phyloP scores from a whole-genome alignment of 176 grass and related monocot species.

The Hyparrhenia diplandra region DNA sequence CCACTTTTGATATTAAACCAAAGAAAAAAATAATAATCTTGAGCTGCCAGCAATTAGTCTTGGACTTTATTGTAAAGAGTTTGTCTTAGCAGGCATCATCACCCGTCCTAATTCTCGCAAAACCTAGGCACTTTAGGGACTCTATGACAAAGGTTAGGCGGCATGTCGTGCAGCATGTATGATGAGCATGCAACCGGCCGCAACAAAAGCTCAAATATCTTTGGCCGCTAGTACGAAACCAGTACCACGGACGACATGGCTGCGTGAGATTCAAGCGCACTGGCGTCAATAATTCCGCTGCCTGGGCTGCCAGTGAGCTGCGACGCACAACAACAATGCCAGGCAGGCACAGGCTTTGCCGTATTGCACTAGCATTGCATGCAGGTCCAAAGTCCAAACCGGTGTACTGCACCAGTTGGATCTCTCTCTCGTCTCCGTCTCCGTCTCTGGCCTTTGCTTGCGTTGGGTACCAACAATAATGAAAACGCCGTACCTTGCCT shows the following conservation, averaged over 20 bases:
- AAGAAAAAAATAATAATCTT: background rate
- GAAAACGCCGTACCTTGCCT: too few species aligned
- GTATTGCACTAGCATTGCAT: conserved; percentile 6
- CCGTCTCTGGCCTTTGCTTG: background rate
- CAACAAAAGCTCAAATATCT: conserved; percentile 46
- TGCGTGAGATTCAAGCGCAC: too few species aligned
- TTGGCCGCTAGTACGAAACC: conserved; percentile 11
- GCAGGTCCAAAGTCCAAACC: conserved; percentile 30
- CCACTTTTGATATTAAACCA: background rate
- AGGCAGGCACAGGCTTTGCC: conserved; percentile 41
- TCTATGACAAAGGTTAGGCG: background rate
- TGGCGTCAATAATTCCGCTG: conserved; percentile 12
- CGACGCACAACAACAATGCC: conserved; percentile 20
- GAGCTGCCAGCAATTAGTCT: background rate
- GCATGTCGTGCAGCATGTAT: background rate
- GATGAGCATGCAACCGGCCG: background rate
- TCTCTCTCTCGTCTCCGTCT: background rate
- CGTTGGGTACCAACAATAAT: background rate
- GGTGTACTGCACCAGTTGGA: background rate
- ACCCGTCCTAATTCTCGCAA: background rate
- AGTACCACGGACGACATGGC: too few species aligned
- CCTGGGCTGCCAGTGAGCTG: conserved; percentile 50
- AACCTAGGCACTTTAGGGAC: background rate
- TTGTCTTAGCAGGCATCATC: background rate
- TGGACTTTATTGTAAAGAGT: background rate